These are phyloP conservation scores for Parachlorella kessleri DNA, from an alignment of 139 green algal genomes.

Conservation along the genomic window DNA sequence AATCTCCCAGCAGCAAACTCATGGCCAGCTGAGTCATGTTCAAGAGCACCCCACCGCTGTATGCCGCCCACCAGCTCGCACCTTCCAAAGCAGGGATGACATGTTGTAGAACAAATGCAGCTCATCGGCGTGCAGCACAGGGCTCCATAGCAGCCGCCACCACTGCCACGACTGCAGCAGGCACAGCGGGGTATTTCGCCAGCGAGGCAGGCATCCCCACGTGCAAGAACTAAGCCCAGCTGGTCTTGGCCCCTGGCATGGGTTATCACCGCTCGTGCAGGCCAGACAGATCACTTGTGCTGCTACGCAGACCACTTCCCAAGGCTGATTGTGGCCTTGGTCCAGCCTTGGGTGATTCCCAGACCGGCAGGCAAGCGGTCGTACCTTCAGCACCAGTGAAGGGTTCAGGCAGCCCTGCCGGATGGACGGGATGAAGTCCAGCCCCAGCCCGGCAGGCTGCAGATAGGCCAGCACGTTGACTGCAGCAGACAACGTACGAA, in stretches of 20 bases:
- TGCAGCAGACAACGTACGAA: conserved; percentile 10
- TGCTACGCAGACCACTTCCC: neutral
- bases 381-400: conserved; percentile 38
- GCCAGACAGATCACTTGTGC: neutral
- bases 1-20: too few relatives aligned
- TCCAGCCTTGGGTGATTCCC: too few relatives aligned
- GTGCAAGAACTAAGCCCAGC: neutral
- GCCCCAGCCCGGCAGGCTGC: conserved; percentile 13
- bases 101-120: conserved; percentile 84
- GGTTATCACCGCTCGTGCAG: too few relatives aligned
- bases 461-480: conserved; percentile 37
- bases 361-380: too few relatives aligned
- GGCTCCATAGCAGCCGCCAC: conserved; percentile 57
- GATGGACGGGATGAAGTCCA: conserved; percentile 37
- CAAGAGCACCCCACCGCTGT: too few relatives aligned
- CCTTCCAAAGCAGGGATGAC: conserved; percentile 76
- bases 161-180: conserved; percentile 51
- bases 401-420: conserved; percentile 48
- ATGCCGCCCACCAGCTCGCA: conserved; percentile 54
- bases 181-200: neutral
- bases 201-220: neutral
- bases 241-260: neutral
- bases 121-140: conserved; percentile 71
- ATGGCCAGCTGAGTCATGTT: too few relatives aligned
- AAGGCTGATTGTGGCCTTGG: too few relatives aligned